These are phyloP conservation scores for Colletotrichum camelliae DNA, from an alignment of 2,329 filamentous ascomycete species.

Conservation along the genomic window DNA sequence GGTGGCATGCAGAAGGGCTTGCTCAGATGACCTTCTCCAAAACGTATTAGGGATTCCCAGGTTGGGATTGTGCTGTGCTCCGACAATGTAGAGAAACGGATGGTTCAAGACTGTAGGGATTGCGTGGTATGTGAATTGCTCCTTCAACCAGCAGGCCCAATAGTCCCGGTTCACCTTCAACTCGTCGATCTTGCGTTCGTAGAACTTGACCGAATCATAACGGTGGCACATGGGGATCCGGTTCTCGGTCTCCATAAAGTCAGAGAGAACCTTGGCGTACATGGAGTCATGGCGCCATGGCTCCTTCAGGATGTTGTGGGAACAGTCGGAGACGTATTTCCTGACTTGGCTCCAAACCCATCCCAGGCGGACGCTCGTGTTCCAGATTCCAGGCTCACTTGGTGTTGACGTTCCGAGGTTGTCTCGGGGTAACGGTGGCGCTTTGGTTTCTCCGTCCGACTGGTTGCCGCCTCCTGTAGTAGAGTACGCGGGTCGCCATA, in stretches of 20 bases:
- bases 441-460: conserved; percentile 33
- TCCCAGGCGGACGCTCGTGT: conserved; percentile 50
- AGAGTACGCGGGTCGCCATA: conserved; percentile 41
- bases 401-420: conserved; percentile 45
- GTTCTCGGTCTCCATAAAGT: conserved; percentile 57
- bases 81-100: conserved; percentile 58
- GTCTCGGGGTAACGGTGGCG: conserved; percentile 48
- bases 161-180: conserved; percentile 49
- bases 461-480: conserved; percentile 25
- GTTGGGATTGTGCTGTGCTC: conserved; percentile 56
- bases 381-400: conserved; percentile 55
- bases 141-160: conserved; percentile 57
- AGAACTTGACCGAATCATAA: conserved; percentile 58
- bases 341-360: conserved; percentile 56
- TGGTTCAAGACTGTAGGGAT: conserved; percentile 58
- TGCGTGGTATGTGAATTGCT: conserved; percentile 58
- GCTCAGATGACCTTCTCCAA: conserved; percentile 56
- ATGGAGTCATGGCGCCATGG: conserved; percentile 58
- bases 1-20: conserved; percentile 55
- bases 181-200: conserved; percentile 52
- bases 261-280: conserved; percentile 54
- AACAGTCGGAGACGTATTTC: conserved; percentile 53
- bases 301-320: conserved; percentile 51
- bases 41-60: conserved; percentile 59
- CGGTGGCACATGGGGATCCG: conserved; percentile 54